A percentile compares a stretch with the other conserved stretches of the same genome.
These are phyloP conservation scores for Fraxinus latifolia DNA, from an alignment of 305 asterid species.

Conservation along the genomic window DNA sequence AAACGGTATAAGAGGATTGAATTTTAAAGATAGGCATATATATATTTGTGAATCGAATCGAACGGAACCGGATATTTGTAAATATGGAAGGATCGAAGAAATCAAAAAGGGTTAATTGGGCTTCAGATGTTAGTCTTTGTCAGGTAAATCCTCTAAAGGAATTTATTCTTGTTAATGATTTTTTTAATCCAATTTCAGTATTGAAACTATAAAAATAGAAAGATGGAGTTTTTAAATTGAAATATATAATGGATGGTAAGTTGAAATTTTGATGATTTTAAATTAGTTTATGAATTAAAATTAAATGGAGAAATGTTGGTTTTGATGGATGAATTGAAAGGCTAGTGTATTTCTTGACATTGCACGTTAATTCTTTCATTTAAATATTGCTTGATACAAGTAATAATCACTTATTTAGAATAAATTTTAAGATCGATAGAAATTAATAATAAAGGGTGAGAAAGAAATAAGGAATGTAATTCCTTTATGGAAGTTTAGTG, in stretches of 20 bases:
- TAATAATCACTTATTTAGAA: background rate
- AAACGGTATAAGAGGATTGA: conserved; percentile 7
- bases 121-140: conserved; percentile 61
- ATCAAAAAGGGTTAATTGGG: conserved; percentile 66
- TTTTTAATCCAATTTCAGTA: background rate
- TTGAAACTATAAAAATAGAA: background rate
- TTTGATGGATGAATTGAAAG: background rate
- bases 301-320: background rate
- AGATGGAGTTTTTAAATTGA: background rate
- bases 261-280: background rate
- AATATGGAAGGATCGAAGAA: conserved; percentile 60
- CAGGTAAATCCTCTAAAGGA: conserved; percentile 44
- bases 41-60: conserved; percentile 15
- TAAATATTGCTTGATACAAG: background rate
- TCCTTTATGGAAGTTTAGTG: background rate
- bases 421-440: background rate
- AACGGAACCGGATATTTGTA: conserved; percentile 30
- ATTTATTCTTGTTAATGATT: conserved; percentile 7
- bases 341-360: background rate
- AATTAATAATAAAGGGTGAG: background rate
- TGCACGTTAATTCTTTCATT: background rate
- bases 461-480: background rate
- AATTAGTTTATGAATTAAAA: background rate
- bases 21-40: conserved; percentile 8
- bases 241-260: background rate